Conservation (phyloP, 345 rosid species). For the Mallotus nudiflorus region DNA sequence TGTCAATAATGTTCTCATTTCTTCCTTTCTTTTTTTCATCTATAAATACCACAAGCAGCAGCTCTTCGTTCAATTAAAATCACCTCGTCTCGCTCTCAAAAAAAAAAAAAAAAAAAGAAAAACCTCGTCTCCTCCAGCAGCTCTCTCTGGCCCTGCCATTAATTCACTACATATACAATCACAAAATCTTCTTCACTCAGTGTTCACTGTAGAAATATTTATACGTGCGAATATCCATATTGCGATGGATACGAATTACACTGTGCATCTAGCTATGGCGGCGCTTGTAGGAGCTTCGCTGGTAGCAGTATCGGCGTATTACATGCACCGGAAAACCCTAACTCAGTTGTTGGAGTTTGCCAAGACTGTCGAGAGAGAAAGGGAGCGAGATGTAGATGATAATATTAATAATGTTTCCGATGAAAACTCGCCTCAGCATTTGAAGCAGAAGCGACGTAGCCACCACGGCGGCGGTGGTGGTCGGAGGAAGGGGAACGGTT, state of each 20-base stretch:
- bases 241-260: conserved; percentile 64
- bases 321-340: conserved; percentile 92
- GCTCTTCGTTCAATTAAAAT: background rate
- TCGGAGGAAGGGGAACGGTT: conserved; percentile 52
- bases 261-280: conserved; percentile 88
- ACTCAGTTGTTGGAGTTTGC: conserved; percentile 90
- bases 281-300: conserved; percentile 96
- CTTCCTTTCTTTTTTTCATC: background rate
- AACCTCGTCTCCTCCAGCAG: background rate
- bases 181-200: no score
- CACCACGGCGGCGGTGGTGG: conserved; percentile 7
- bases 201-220: background rate
- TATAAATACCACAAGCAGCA: conserved; percentile 24
- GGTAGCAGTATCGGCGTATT: conserved; percentile 88
- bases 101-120: no score
- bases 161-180: no score
- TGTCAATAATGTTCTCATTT: conserved; percentile 1
- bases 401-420: conserved; percentile 49
- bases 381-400: conserved; percentile 46
- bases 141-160: background rate
- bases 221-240: conserved; percentile 17
- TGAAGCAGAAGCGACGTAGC: conserved; percentile 40
- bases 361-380: conserved; percentile 60
- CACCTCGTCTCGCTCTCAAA: background rate
- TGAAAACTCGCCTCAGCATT: conserved; percentile 50